Base-by-base conservation (phyloP, 2,329 filamentous ascomycete species). In the Fusarium subtropicale region DNA sequence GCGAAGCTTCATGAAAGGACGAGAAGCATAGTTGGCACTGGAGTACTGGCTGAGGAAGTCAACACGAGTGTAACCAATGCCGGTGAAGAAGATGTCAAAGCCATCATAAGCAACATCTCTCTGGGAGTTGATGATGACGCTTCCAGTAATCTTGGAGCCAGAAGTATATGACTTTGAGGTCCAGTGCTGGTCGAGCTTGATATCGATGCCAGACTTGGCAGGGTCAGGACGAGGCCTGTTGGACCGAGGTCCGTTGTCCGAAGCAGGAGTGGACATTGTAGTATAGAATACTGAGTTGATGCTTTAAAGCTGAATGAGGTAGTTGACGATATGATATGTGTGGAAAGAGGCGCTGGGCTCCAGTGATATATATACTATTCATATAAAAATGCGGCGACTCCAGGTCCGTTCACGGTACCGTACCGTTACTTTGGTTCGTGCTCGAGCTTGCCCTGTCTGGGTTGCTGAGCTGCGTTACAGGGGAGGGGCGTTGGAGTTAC, bases 131-230 rank as follows among this genome's bases (percentile, higher is more conserved):
- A 89, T 81, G 58, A 79, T 75, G 64, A 84, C 84, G 42, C 82
- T 78, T 55, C 87, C 87, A 12, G 80, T 78, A 50, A 89, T 78
- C 64, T 81, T 76, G 16, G 85, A 85, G n/a, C 82, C 81, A 1
- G 86, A 85, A 7, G 84, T 87, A 77, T 88, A 89, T 47, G 87
- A 81, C 75, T 85, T 87, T 73, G 84, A 82, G 66, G 71, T 81
- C 77, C 82, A 87, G 79, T 88, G 84, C 75, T 84, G 81, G 71
- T 86, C 79, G 53, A 89, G 80, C 53, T 81, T 78, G 75, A 89
- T 79, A 44, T 80, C 78, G 72, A 88, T 81, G 71, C 75, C 79
- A 38, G 82, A 74, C 54, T 74, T 74, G 64, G 55, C 58, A 48
- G 60, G 48, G 26, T 51, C 64, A 42, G 70, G 63, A 44, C 70